These are phyloP conservation scores for Crepidotus variabilis DNA, from an alignment of 768 basidiomycete genomes.

Conservation along the genomic window DNA sequence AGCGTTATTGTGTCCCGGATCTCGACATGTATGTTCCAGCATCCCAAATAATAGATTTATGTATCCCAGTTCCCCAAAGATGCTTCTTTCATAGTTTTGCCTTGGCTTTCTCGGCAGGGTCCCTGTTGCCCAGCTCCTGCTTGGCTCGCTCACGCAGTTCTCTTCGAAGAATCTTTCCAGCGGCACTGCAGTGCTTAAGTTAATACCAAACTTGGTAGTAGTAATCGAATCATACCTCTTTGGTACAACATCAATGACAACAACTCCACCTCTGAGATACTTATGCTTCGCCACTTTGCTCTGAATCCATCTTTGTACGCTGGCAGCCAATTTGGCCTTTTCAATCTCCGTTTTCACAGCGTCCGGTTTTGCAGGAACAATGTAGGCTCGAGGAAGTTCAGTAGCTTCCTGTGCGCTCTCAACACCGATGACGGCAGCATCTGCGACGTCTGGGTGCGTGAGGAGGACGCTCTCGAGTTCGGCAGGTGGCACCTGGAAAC, in stretches of 20 bases:
- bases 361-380: conserved; percentile 48
- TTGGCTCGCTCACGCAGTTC: conserved; percentile 27
- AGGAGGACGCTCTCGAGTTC: conserved; percentile 78
- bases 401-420: conserved; percentile 65
- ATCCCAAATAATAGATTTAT: background rate
- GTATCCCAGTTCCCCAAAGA: background rate
- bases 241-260: conserved; percentile 59
- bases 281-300: conserved; percentile 74
- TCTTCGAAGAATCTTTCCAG: conserved; percentile 85
- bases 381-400: conserved; percentile 76
- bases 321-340: conserved; percentile 38
- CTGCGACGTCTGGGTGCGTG: conserved; percentile 71
- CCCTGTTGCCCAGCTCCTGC: conserved; percentile 22
- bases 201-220: background rate
- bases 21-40: background rate
- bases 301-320: conserved; percentile 65
- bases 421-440: conserved; percentile 80
- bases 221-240: conserved; percentile 47
- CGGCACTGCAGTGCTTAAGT: conserved; percentile 44
- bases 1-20: background rate
- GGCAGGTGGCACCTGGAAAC: conserved; percentile 86
- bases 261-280: conserved; percentile 71
- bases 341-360: conserved; percentile 29
- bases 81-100: conserved; percentile 1
- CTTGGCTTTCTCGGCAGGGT: background rate